These are phyloP conservation scores for Debaryomyces coudertii DNA, from an alignment of 1,139 yeast genomes.

Conservation along the genomic window DNA sequence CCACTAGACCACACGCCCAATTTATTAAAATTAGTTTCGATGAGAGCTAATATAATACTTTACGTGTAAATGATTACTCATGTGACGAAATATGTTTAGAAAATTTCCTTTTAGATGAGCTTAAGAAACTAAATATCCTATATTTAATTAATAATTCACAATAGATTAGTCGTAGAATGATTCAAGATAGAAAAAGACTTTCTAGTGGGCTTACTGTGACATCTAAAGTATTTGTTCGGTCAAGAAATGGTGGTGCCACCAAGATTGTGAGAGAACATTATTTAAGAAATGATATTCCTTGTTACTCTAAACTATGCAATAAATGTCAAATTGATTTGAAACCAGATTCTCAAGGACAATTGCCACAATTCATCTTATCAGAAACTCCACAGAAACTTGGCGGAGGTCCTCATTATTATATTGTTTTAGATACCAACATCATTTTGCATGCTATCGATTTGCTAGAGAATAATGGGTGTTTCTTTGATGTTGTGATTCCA, in stretches of 20 bases:
- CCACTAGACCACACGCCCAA: slow-evolving; percentile 24
- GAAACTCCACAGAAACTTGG: slow-evolving; percentile 49
- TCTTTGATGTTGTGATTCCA: slow-evolving; percentile 88
- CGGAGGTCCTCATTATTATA: slow-evolving; percentile 59
- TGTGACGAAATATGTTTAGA: slow-evolving; percentile 3
- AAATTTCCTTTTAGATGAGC: slow-evolving; percentile 8
- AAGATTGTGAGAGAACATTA: slow-evolving; percentile 95
- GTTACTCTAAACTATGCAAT: slow-evolving; percentile 73
- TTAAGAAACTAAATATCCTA: not conserved
- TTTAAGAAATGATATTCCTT: slow-evolving; percentile 87
- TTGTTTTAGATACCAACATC: slow-evolving; percentile 86
- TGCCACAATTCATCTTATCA: slow-evolving; percentile 54
- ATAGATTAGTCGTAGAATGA: slow-evolving; percentile 15
- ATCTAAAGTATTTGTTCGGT: slow-evolving; percentile 89
- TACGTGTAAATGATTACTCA: not conserved
- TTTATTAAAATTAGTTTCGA: not conserved
- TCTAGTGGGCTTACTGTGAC: slow-evolving; percentile 70
- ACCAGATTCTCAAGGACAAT: slow-evolving; percentile 58
- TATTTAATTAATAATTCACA: not conserved
- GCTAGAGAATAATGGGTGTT: slow-evolving; percentile 74
- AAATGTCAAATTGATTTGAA: slow-evolving; percentile 59
- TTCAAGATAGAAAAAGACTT: slow-evolving; percentile 45
- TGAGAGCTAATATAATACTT: not conserved
- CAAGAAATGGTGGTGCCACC: slow-evolving; percentile 86
- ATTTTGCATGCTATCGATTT: slow-evolving; percentile 88